These are phyloP conservation scores for Trametes elegans DNA, from an alignment of 768 basidiomycete genomes.

Conservation along the genomic window DNA sequence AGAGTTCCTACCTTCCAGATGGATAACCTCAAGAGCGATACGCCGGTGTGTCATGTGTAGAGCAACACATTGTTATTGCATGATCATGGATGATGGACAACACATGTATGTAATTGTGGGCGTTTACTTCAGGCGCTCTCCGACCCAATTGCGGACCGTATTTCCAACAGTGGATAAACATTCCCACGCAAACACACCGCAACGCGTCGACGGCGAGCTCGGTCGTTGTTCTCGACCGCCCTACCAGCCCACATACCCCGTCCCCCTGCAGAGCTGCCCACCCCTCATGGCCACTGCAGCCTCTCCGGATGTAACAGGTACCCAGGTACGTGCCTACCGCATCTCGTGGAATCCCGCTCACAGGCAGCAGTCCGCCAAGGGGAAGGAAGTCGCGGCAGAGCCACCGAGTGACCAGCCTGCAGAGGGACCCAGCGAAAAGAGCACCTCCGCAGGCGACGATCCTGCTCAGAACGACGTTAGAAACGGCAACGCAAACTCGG, in stretches of 20 bases:
- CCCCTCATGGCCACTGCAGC: constrained; percentile 28
- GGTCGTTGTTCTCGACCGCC: constrained; percentile 26
- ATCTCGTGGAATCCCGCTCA: neutral
- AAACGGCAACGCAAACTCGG: constrained; percentile 9
- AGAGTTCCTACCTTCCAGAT: no score
- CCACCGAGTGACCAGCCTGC: constrained; percentile 25
- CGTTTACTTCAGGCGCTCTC: no score
- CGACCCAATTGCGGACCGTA: neutral
- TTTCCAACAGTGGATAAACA: constrained; percentile 9
- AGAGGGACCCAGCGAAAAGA: constrained; percentile 25
- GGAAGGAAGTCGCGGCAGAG: constrained; percentile 26
- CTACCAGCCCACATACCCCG: constrained; percentile 28
- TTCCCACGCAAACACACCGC: constrained; percentile 28
- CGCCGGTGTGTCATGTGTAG: no score
- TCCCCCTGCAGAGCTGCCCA: constrained; percentile 26
- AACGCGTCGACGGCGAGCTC: constrained; percentile 28
- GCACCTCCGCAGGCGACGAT: constrained; percentile 13
- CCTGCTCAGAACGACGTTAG: constrained; percentile 7
- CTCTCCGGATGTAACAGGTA: constrained; percentile 19
- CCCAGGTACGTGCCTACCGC: constrained; percentile 11
- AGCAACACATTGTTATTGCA: no score
- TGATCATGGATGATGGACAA: neutral
- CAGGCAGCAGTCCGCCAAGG: constrained; percentile 22
- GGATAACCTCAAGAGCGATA: no score
- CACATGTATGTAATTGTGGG: no score